Evolutionary conservation across 352 stramenopile genomes (phyloP), one percentile per base, ranked within the genome.

Genomic region (Globisporangium solare): DNA sequence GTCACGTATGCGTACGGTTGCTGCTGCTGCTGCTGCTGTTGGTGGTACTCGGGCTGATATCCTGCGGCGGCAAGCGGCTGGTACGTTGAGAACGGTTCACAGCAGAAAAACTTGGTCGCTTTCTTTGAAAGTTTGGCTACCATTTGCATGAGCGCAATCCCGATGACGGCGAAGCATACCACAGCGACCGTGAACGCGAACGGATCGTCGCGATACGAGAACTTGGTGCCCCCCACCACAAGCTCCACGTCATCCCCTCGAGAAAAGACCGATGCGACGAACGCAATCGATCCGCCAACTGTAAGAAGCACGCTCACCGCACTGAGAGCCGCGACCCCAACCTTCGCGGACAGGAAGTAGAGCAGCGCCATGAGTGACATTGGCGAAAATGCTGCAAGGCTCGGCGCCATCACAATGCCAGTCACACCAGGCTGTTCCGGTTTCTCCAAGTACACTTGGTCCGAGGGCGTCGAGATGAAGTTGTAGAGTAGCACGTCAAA

Each of bases 401-500:
- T 71, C 8, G 77, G 71, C 17, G 76, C 64, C 22, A 90, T 67
- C 45, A 60, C 46, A 15, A 52, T 20, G 8, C 53, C 53, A 20
- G 27, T 31, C 4, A 52, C 22, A 17, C 43, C 43, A 7, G 31
- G 13, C 15, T 51, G 31, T 5, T 20, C 17, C 20, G 47, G 56
- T 17, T 56, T 53, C 18, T 56, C 56, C 39, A 55, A 41, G n/a
- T 39, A 46, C n/a, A 62, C 39, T 3, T 51, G 27, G 5, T 50
- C 56, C 18, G 40, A 42, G 37, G 47, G 56, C 14, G 27, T 12
- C 42, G 79, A 70, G 47, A 86, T 74, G 27, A 77, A 78, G 58
- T 92, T 90, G 64, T 84, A 70, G 22, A 92, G 66, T 24, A 56
- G 64, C 14, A 88, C 67, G 56, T 90, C 83, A 31, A 84, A 35